Percentiles rank a stretch among this genome's conserved stretches.
phyloP scores from a whole-genome alignment of 2,329 filamentous ascomycete genomes.

The Colletotrichum scovillei region DNA sequence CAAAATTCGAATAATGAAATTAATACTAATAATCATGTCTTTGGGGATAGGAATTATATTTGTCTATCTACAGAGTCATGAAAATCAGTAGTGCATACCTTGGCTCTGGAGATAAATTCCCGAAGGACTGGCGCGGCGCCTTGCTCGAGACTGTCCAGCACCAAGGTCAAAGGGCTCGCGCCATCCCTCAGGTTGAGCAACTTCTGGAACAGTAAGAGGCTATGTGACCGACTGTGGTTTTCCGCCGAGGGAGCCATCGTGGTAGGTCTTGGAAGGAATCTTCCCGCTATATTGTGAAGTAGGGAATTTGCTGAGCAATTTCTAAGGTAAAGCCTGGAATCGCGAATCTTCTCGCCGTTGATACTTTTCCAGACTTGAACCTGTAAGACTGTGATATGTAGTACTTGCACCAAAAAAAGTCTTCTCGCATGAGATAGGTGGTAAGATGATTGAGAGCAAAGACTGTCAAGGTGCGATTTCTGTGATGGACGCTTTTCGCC shows the following conservation, averaged over 20 bases:
- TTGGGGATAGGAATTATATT: not conserved
- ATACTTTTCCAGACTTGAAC: too few relatives aligned
- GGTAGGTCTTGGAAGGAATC: not conserved
- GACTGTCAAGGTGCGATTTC: not conserved
- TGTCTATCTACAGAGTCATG: not conserved
- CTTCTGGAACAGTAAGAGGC: constrained; percentile 84
- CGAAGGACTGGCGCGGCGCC: constrained; percentile 74
- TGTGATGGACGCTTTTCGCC: constrained; percentile 24
- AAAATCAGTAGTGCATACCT: constrained; percentile 52
- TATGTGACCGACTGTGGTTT: constrained; percentile 83
- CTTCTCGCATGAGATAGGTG: not conserved
- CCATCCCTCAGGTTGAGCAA: constrained; percentile 82
- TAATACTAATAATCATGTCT: too few relatives aligned
- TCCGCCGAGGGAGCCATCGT: constrained; percentile 67
- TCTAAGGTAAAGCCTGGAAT: not conserved
- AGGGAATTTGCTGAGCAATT: not conserved
- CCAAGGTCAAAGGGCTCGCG: constrained; percentile 85
- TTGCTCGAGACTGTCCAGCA: constrained; percentile 89
- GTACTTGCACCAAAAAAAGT: not conserved
- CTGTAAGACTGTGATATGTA: too few relatives aligned
- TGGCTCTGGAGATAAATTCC: constrained; percentile 82
- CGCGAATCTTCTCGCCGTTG: not conserved
- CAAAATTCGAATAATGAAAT: not conserved
- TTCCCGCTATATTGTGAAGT: not conserved
- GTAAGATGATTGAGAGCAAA: not conserved